Conservation (phyloP, 108 stramenopile genomes). For the Cyclotella baltica region DNA sequence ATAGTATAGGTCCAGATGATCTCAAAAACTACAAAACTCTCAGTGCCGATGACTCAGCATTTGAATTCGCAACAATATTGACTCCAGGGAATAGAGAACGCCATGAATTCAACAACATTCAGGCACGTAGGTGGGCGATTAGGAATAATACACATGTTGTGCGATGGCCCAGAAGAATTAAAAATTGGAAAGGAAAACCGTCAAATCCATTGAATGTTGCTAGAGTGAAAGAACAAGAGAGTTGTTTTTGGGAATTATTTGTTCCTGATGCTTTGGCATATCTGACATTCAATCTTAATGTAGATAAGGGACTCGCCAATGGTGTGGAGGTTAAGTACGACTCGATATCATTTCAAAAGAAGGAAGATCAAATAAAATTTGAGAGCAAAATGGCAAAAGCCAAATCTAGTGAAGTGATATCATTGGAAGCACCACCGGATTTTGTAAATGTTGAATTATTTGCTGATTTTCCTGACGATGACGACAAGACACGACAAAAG, state of each 20-base stretch:
- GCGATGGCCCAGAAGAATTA: neutral
- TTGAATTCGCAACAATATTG: neutral
- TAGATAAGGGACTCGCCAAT: neutral
- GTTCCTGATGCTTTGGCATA: neutral
- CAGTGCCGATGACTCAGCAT: neutral
- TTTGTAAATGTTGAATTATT: neutral
- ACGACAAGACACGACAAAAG: neutral
- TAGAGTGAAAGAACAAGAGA: neutral
- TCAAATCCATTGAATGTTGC: neutral
- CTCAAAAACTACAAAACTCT: neutral
- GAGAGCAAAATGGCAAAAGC: neutral
- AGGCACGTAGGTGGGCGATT: neutral
- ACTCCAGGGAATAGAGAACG: slow-evolving; percentile 2
- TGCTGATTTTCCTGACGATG: neutral
- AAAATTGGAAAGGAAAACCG: neutral
- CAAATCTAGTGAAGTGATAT: neutral
- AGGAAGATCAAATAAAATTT: neutral
- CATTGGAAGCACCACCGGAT: neutral
- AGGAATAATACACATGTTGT: neutral
- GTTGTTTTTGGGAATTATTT: slow-evolving; percentile 7
- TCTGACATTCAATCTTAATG: slow-evolving; percentile 1
- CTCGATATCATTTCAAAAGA: neutral
- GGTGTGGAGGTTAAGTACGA: neutral
- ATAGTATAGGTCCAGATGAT: neutral
- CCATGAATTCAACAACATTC: neutral